Evolutionary conservation across 306 rosid genomes (phyloP).

Genomic region (Lathyrus oleraceus): DNA sequence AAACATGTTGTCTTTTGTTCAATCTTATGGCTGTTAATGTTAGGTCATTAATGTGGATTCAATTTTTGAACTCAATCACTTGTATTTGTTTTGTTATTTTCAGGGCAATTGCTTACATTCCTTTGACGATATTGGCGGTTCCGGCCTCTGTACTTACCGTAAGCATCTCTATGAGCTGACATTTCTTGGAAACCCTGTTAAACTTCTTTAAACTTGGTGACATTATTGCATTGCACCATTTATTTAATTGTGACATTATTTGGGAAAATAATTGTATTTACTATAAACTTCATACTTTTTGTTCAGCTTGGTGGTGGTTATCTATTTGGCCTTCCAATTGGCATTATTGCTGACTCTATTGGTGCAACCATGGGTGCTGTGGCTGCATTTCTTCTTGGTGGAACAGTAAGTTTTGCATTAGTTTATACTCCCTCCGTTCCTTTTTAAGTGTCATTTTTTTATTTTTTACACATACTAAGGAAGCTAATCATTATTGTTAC

Average conservation of each 20-base stretch:
- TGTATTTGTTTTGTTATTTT: conserved; percentile 31
- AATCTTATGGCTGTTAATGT: neutral
- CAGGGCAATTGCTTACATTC: conserved; percentile 87
- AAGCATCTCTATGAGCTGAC: conserved; percentile 39
- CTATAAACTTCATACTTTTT: neutral
- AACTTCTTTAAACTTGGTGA: no score
- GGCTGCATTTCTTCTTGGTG: conserved; percentile 83
- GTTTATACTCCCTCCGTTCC: no score
- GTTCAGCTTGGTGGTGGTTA: conserved; percentile 94
- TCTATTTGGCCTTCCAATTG: conserved; percentile 83
- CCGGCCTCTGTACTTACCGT: conserved; percentile 92
- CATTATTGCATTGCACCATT: no score
- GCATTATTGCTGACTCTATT: conserved; percentile 80
- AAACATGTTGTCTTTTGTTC: conserved; percentile 7
- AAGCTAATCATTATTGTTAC: no score
- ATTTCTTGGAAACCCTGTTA: neutral
- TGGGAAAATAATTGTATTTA: neutral
- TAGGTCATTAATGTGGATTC: neutral
- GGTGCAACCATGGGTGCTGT: conserved; percentile 87
- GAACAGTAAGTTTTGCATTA: conserved; percentile 62
- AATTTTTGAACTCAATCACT: conserved; percentile 4
- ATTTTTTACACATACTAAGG: no score
- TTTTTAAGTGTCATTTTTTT: no score
- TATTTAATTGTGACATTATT: no score
- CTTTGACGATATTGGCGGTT: conserved; percentile 84